A percentile compares a stretch with the other conserved stretches of the same genome.
phyloP scores from a whole-genome alignment of 768 basidiomycete species.

The Leucosporidium scottii region DNA sequence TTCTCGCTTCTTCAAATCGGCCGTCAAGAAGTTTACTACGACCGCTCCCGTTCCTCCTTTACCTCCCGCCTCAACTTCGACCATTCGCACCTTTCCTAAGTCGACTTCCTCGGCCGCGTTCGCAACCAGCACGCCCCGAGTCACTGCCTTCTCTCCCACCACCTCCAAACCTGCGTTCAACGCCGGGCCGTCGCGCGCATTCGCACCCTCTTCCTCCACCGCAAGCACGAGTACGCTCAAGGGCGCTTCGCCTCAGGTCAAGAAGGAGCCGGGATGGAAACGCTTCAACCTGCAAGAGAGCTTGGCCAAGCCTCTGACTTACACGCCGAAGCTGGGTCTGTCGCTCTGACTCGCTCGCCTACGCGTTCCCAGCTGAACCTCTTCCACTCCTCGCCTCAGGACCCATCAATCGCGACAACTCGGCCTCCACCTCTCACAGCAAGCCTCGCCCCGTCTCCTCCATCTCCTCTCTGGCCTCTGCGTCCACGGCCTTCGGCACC shows the following conservation, averaged over 20 bases:
- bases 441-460: background rate
- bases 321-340: background rate
- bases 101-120: background rate
- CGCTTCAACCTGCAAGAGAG: conserved; percentile 22
- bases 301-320: conserved; percentile 11
- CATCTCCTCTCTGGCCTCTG: conserved; percentile 1
- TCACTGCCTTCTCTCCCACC: background rate
- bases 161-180: background rate
- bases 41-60: background rate
- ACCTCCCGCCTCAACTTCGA: background rate
- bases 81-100: background rate
- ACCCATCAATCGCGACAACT: background rate
- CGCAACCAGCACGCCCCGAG: conserved; percentile 13
- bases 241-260: background rate
- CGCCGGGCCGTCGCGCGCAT: background rate
- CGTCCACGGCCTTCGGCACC: background rate
- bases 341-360: background rate
- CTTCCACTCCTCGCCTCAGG: background rate
- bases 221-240: background rate
- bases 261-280: conserved; percentile 12
- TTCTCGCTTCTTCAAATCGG: conserved; percentile 7
- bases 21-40: conserved; percentile 11
- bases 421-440: background rate
- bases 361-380: background rate
- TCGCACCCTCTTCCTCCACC: background rate